Base-by-base conservation (phyloP, 2,329 filamentous ascomycete species). In the Aspergillus ochraceoroseus region DNA sequence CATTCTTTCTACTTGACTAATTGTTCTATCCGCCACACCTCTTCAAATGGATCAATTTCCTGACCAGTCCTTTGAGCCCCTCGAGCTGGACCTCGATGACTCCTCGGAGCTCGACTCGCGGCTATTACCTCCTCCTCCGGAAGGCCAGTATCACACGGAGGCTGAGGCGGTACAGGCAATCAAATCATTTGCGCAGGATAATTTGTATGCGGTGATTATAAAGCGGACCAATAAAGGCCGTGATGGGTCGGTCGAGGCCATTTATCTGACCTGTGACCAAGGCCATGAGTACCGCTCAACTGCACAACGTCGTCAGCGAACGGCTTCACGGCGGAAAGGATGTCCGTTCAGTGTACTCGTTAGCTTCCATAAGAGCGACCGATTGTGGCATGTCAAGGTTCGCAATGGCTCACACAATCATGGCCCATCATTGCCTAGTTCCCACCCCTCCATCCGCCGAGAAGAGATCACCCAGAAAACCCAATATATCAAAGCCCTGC, bases 191-290 rank as follows among this genome's bases (percentile, higher is more conserved):
- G 38, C 37, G 1, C 37, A 44, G 20, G 23, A 32, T 18, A 30
- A 44, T 29, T 23, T 22, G 2, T 44, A 44, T 36, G 38, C 42
- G n/a, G 37, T 44, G 12, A 38, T 44, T 9, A 40, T 29, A n/a
- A 44, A 40, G 27, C 37, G 42, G 8, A 41, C 42, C 14, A 44
- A 44, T 32, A 44, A 44, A 30, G 42, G 42, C 28, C 37, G 38
- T 7, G 38, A 44, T 30, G 42, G 42, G 2, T 32, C 31, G 12
- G 18, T 41, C 12, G 38, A 44, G 18, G 37, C 42, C 18, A 41
- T 44, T n/a, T 44, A 44, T 25, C 15, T 44, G 25, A 44, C 38
- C 37, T 44, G 42, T 25, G 42, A 44, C 26, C 42, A 37, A 14
- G 42, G 42, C 13, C 42, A 41, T 17, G 22, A 32, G 15, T 44